A percentile compares a stretch with the other conserved stretches of the same genome.
Evolutionary conservation across 2,329 filamentous ascomycete species (phyloP).

Genomic region (Cercospora zeae-maydis): DNA sequence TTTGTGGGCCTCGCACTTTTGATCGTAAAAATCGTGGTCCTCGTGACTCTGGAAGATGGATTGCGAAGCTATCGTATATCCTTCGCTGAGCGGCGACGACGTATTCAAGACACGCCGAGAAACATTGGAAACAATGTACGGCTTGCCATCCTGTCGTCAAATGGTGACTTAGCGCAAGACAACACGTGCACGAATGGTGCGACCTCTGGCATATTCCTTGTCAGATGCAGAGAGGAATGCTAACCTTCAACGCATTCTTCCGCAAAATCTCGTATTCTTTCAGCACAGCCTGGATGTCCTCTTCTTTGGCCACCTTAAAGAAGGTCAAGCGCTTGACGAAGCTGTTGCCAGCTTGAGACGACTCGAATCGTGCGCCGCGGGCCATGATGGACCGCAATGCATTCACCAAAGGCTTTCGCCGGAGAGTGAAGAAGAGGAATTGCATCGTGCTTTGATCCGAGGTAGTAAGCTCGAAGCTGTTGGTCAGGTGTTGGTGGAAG

Average conservation of each 20-base stretch:
- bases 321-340: slow-evolving; percentile 50
- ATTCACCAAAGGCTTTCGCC: not conserved
- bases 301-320: slow-evolving; percentile 52
- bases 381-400: not conserved
- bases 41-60: slow-evolving; percentile 61
- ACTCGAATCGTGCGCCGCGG: slow-evolving; percentile 8
- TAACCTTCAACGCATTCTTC: slow-evolving; percentile 44
- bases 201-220: not conserved
- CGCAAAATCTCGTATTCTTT: slow-evolving; percentile 46
- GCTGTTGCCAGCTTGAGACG: slow-evolving; percentile 14
- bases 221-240: not conserved
- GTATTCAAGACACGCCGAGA: slow-evolving; percentile 29
- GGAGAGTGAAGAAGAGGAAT: not conserved
- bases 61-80: slow-evolving; percentile 62
- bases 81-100: slow-evolving; percentile 53
- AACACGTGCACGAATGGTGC: not conserved
- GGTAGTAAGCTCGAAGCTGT: slow-evolving; percentile 1
- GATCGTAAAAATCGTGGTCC: slow-evolving; percentile 68
- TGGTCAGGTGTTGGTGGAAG: not conserved
- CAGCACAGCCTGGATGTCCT: slow-evolving; percentile 44
- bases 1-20: slow-evolving; percentile 55
- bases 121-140: slow-evolving; percentile 58
- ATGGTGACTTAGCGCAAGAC: not conserved
- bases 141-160: slow-evolving; percentile 59
- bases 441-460: slow-evolving; percentile 1